Conservation (phyloP, 2,329 filamentous ascomycete genomes). For the Diaporthe sp. region DNA sequence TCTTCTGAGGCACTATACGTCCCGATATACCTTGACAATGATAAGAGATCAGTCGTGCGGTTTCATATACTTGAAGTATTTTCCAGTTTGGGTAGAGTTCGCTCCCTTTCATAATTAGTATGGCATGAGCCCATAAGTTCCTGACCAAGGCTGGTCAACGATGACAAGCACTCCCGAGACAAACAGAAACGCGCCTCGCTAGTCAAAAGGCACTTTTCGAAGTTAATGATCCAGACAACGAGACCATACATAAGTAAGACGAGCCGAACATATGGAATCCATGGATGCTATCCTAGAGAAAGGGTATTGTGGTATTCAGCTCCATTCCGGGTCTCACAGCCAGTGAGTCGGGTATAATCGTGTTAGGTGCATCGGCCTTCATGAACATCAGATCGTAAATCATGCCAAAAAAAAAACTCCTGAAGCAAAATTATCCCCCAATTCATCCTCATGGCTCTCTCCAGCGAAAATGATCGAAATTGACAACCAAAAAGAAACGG, state of each 20-base stretch:
- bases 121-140: neutral
- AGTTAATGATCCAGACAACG: neutral
- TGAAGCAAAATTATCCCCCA: neutral
- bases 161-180: neutral
- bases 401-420: neutral
- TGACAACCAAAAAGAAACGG: neutral
- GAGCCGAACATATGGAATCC: neutral
- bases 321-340: constrained; percentile 3
- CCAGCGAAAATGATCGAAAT: neutral
- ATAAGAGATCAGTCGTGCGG: too few species aligned
- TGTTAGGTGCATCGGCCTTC: neutral
- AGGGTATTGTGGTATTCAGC: constrained; percentile 12
- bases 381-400: neutral
- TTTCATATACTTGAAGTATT: too few species aligned
- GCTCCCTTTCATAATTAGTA: neutral
- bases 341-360: constrained; percentile 2
- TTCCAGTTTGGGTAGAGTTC: neutral
- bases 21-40: neutral
- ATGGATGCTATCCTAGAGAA: neutral
- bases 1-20: neutral
- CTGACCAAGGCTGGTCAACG: neutral
- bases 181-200: too few species aligned
- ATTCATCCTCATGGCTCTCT: neutral
- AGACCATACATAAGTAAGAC: too few species aligned
- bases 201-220: neutral